These are phyloP conservation scores for Apiospora pterosperma DNA, from an alignment of 2,329 filamentous ascomycete species.

Conservation along the genomic window DNA sequence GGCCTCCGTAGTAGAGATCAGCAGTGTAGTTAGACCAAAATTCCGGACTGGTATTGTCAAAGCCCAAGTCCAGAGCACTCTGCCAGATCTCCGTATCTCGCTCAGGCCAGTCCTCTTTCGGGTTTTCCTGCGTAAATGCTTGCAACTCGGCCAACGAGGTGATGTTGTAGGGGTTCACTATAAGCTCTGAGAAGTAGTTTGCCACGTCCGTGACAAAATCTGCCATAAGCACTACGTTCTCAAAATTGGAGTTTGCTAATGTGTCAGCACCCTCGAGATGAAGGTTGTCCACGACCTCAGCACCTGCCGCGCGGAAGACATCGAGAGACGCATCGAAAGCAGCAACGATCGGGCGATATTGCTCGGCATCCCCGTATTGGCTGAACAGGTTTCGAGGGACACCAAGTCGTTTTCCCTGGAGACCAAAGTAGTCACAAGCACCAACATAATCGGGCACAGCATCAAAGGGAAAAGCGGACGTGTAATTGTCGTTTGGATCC, in stretches of 20 bases:
- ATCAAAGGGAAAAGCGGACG: constrained; percentile 53
- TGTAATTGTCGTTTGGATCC: constrained; percentile 63
- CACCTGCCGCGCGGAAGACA: constrained; percentile 52
- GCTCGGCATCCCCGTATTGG: constrained; percentile 14
- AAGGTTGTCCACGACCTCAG: constrained; percentile 56
- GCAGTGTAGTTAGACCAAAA: constrained; percentile 57
- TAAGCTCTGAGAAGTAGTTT: constrained; percentile 54
- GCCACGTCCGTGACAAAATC: constrained; percentile 59
- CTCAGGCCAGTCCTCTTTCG: constrained; percentile 56
- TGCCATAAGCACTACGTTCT: constrained; percentile 45
- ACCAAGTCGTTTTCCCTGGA: constrained; percentile 59
- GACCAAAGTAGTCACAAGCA: constrained; percentile 49
- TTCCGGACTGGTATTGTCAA: constrained; percentile 51
- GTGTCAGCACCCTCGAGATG: constrained; percentile 53
- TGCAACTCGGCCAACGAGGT: constrained; percentile 46
- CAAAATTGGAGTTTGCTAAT: constrained; percentile 27
- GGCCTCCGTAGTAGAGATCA: constrained; percentile 50
- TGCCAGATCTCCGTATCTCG: constrained; percentile 60
- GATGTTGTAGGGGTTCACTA: constrained; percentile 55
- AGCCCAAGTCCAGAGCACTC: constrained; percentile 42
- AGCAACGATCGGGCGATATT: constrained; percentile 27
- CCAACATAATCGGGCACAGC: constrained; percentile 57
- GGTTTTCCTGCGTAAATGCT: constrained; percentile 50
- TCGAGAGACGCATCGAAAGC: constrained; percentile 55
- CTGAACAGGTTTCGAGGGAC: constrained; percentile 57